These are phyloP conservation scores for Phytopythium delawarense DNA, from an alignment of 352 stramenopile genomes.

Conservation along the genomic window DNA sequence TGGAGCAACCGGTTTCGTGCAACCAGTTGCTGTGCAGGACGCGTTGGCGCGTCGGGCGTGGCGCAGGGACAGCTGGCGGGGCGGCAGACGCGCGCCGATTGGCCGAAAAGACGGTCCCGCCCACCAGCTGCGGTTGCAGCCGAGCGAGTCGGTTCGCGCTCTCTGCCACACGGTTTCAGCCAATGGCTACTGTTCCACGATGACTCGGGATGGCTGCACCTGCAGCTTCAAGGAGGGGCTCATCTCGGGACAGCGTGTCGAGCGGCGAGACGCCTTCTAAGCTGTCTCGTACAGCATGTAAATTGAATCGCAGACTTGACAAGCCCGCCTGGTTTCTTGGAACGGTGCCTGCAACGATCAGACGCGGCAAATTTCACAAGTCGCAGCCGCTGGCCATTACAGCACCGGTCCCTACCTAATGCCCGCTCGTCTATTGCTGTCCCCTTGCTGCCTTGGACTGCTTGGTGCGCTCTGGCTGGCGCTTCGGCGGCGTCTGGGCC, in stretches of 20 bases:
- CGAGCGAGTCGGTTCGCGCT: neutral
- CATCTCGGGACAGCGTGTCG: too few relatives aligned
- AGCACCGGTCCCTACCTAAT: neutral
- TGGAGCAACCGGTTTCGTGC: too few relatives aligned
- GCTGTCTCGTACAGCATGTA: too few relatives aligned
- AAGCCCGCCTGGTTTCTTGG: too few relatives aligned
- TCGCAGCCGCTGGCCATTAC: too few relatives aligned
- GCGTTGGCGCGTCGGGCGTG: too few relatives aligned
- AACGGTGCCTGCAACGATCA: too few relatives aligned
- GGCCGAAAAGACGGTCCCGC: neutral
- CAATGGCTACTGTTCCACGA: neutral
- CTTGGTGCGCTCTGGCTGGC: neutral
- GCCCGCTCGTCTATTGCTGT: neutral
- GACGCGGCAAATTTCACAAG: neutral
- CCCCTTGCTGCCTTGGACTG: neutral
- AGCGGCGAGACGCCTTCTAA: too few relatives aligned
- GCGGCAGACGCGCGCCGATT: neutral
- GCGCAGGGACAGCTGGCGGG: too few relatives aligned
- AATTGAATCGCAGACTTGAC: too few relatives aligned
- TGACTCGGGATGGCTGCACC: neutral
- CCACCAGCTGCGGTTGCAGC: neutral
- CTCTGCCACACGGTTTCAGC: neutral
- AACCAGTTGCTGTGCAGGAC: too few relatives aligned
- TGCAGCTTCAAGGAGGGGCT: neutral
- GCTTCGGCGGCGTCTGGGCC: conserved; percentile 10